phyloP scores from a whole-genome alignment of 768 basidiomycete genomes.

The Suillus lakei region DNA sequence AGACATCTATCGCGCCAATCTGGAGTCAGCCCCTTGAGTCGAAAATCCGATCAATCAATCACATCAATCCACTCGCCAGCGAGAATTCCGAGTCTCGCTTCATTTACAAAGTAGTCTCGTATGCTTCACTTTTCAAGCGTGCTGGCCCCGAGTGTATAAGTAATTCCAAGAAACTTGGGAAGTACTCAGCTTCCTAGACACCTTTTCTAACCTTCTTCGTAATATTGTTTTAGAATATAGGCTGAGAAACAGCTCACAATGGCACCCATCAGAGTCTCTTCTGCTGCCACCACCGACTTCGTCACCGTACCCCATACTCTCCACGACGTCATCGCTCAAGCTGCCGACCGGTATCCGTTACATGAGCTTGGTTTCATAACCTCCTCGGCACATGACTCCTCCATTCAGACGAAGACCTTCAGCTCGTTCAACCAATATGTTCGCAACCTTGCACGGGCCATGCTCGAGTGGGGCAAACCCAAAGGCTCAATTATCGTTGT shows the following conservation, averaged over 20 bases:
- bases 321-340: constrained; percentile 25
- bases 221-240: neutral
- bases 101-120: neutral
- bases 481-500: constrained; percentile 29
- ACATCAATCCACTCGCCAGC: too few species aligned
- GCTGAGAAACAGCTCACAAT: constrained; percentile 1
- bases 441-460: constrained; percentile 23
- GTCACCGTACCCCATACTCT: constrained; percentile 18
- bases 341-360: constrained; percentile 23
- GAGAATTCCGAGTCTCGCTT: too few species aligned
- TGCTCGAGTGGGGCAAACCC: constrained; percentile 28
- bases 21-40: too few species aligned
- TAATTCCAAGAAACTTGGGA: constrained; percentile 11
- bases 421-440: constrained; percentile 19
- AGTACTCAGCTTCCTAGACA: constrained; percentile 7
- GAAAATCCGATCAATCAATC: neutral
- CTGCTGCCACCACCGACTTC: constrained; percentile 14
- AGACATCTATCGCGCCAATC: neutral
- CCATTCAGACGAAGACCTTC: constrained; percentile 30
- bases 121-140: too few species aligned
- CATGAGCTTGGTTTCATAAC: constrained; percentile 31
- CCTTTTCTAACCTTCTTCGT: neutral
- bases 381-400: constrained; percentile 32
- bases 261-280: constrained; percentile 20
- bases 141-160: neutral